phyloP scores from a whole-genome alignment of 2,329 filamentous ascomycete genomes.

The Stachybotrys elegans region DNA sequence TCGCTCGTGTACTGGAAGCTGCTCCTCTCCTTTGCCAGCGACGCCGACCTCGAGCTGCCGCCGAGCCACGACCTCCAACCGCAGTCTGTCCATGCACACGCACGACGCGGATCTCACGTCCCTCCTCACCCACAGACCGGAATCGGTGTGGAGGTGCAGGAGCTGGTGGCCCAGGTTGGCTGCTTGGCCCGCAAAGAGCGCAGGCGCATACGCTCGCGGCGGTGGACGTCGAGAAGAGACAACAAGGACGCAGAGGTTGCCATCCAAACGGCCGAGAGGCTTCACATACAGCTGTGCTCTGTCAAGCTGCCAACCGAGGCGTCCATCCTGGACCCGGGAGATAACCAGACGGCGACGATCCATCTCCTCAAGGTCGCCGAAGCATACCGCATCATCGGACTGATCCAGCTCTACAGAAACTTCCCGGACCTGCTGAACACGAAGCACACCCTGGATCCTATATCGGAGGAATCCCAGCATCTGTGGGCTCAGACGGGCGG shows the following conservation, averaged over 20 bases:
- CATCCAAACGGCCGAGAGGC: too few species aligned
- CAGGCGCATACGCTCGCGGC: too few species aligned
- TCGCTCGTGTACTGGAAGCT: constrained; percentile 21
- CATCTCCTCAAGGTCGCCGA: constrained; percentile 20
- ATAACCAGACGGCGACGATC: constrained; percentile 16
- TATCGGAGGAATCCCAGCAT: constrained; percentile 2
- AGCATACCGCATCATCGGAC: constrained; percentile 20
- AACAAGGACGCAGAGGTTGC: too few species aligned
- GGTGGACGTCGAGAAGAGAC: too few species aligned
- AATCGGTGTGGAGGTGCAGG: too few species aligned
- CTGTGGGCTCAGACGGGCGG: constrained; percentile 6
- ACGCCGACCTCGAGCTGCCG: constrained; percentile 8
- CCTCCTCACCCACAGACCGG: constrained; percentile 24
- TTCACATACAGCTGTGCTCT: constrained; percentile 13
- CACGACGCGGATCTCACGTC: too few species aligned
- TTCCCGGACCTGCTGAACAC: constrained; percentile 38
- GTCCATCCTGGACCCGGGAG: constrained; percentile 16
- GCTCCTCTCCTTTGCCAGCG: constrained; percentile 19
- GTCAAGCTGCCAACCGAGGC: constrained; percentile 12
- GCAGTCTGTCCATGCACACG: too few species aligned
- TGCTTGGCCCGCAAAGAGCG: too few species aligned
- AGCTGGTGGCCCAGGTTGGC: too few species aligned
- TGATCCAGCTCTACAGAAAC: constrained; percentile 21
- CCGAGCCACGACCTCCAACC: too few species aligned
- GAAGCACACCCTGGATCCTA: constrained; percentile 19